Percentiles rank a stretch among this genome's conserved stretches.
These are phyloP conservation scores for Edaphochlamys debaryana DNA, from an alignment of 139 green algal genomes.

Conservation along the genomic window DNA sequence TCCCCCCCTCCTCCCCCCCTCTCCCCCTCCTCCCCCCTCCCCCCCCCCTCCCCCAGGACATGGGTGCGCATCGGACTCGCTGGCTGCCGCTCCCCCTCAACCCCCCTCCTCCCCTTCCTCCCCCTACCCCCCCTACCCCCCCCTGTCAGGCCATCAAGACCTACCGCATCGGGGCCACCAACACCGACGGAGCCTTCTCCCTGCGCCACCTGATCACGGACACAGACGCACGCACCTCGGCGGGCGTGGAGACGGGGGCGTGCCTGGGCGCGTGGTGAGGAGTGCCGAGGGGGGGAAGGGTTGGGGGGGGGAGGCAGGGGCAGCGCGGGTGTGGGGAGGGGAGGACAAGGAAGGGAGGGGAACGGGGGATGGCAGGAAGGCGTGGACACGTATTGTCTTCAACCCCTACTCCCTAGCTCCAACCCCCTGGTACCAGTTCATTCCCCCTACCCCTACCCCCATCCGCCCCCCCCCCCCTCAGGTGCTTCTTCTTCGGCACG, in stretches of 20 bases:
- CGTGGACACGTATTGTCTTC: background rate
- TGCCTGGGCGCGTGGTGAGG: constrained; percentile 43
- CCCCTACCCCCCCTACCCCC: no score
- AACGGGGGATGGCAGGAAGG: background rate
- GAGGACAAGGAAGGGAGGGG: background rate
- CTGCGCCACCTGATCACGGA: background rate
- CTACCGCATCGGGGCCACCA: constrained; percentile 45
- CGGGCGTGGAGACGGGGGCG: constrained; percentile 47
- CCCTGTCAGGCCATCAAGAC: constrained; percentile 41
- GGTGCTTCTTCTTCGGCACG: constrained; percentile 58
- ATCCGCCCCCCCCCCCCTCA: background rate
- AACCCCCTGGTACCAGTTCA: no score
- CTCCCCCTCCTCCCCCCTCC: no score
- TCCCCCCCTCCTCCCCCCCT: no score
- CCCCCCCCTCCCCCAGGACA: no score
- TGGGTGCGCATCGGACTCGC: no score
- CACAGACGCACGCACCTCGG: constrained; percentile 21
- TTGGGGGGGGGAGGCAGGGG: no score
- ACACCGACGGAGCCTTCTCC: background rate
- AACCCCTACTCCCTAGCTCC: no score
- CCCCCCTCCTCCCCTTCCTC: no score
- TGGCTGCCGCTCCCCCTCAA: no score
- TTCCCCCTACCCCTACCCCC: no score
- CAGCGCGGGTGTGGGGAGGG: background rate
- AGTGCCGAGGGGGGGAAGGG: no score